Base-by-base conservation (phyloP, 768 basidiomycete species). In the Tricholoma hemisulphureum region DNA sequence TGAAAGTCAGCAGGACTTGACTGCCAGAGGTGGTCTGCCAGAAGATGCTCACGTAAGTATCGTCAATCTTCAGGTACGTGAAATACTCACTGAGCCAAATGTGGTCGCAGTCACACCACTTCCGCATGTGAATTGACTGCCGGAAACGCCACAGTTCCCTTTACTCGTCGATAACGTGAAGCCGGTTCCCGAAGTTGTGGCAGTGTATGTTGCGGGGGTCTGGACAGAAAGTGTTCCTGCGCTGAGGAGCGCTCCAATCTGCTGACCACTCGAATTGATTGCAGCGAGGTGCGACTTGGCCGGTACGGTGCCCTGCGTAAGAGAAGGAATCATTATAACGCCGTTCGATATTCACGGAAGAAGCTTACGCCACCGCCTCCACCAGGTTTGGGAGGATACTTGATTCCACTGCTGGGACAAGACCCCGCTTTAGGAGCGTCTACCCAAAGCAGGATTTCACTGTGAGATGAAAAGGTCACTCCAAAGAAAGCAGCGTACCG, bases 141-240 rank as follows among this genome's bases (percentile, higher is more conserved):
- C 64, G 18, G 74, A 75, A 35, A 85, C 77, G 16, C 78, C 81
- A 64, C 84, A 87, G 52, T 67, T 72, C 13, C 85, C 85, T 67
- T 85, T 86, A 10, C 81, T 83, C 21, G 83, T 83, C 23, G 74
- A 75, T 73, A 87, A 74, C 9, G 82, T 85, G 71, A 86, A 85
- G 62, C 79, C 77, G 7, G 74, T 73, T 21, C 75, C 62, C 16
- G 76, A 71, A 29, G 83, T 82, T 7, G 79, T 75, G 26, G 82
- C 58, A 1, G 80, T 80, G 63, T 78, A 81, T 2, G 84, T 85
- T 11, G 83, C 84, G 31, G 80, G 73, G 7, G 83, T 85, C 67
- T 86, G 84, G 9, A 80, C 81, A 7, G 82, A 83, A 83, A 83
- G 85, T 11, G 82, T 85, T 18, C 83, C 85, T 7, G 63, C 65